Evolutionary conservation across 768 basidiomycete genomes (phyloP).

Genomic region (Boletus reticulatus): DNA sequence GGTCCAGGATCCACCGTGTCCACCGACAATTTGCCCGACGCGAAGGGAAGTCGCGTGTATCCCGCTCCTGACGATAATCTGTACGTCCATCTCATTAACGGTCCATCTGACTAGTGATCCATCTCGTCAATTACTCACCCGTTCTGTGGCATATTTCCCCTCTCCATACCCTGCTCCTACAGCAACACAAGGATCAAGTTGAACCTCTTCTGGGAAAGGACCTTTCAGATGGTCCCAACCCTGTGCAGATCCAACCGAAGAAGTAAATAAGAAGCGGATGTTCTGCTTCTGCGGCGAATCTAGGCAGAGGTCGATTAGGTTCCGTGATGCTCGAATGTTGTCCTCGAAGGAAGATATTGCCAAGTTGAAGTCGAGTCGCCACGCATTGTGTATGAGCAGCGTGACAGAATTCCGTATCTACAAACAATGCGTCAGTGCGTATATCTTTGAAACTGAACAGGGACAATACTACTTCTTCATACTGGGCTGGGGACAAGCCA

Average conservation of each 20-base stretch:
- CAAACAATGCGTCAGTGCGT: neutral
- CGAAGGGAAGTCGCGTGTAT: conserved; percentile 28
- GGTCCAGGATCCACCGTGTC: conserved; percentile 41
- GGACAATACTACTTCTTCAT: conserved; percentile 27
- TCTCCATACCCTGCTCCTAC: conserved; percentile 37
- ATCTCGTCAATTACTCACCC: conserved; percentile 15
- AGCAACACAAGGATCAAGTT: conserved; percentile 24
- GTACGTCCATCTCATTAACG: too few relatives aligned
- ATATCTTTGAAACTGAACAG: neutral
- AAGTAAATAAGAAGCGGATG: conserved; percentile 26
- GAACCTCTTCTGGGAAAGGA: conserved; percentile 36
- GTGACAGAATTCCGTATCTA: conserved; percentile 26
- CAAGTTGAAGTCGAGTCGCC: conserved; percentile 42
- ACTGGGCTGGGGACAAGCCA: conserved; percentile 28
- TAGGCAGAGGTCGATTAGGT: conserved; percentile 31
- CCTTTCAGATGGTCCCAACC: conserved; percentile 28
- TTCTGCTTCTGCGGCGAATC: neutral
- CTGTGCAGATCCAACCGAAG: conserved; percentile 21
- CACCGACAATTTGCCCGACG: conserved; percentile 38
- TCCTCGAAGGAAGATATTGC: conserved; percentile 37
- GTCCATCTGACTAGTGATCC: neutral
- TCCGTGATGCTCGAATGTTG: conserved; percentile 31
- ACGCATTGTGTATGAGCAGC: conserved; percentile 38
- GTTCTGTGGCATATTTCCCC: conserved; percentile 37
- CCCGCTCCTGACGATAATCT: conserved; percentile 28